Percentiles rank a stretch among this genome's conserved stretches.
phyloP scores from a whole-genome alignment of 495 filamentous ascomycete species.

The Pyronema domesticum region DNA sequence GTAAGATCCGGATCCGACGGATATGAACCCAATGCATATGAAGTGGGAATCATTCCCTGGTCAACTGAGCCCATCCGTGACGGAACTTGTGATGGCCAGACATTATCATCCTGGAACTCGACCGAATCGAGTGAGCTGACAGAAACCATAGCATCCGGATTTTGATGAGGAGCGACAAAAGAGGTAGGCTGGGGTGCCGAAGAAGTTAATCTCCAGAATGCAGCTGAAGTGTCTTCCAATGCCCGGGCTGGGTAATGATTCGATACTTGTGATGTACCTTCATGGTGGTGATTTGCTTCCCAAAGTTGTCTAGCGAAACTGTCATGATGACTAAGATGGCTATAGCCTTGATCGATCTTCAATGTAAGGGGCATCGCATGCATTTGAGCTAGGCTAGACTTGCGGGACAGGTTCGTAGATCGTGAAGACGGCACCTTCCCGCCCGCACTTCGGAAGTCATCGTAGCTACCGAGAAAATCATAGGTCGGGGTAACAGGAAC shows the following conservation, averaged over 20 bases:
- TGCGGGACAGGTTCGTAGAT: slow-evolving; percentile 18
- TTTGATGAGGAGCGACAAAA: slow-evolving; percentile 15
- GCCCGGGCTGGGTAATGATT: background rate
- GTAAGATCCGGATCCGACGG: slow-evolving; percentile 16
- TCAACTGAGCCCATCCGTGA: slow-evolving; percentile 20
- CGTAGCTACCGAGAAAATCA: slow-evolving; percentile 8
- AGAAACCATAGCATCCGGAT: slow-evolving; percentile 2
- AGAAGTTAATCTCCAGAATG: slow-evolving; percentile 18
- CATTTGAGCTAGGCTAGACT: slow-evolving; percentile 19
- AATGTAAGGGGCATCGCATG: slow-evolving; percentile 11
- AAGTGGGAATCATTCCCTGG: slow-evolving; percentile 11
- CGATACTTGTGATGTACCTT: background rate
- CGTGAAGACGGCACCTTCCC: slow-evolving; percentile 13
- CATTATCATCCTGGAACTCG: slow-evolving; percentile 16
- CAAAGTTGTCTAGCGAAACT: background rate
- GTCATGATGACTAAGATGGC: background rate
- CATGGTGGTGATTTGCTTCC: background rate
- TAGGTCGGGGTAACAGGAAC: slow-evolving; percentile 21
- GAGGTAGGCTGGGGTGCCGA: slow-evolving; percentile 2
- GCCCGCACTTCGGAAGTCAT: slow-evolving; percentile 9
- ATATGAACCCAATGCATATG: slow-evolving; percentile 14
- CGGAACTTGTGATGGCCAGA: slow-evolving; percentile 17
- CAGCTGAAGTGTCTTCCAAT: slow-evolving; percentile 16
- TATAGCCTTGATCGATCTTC: slow-evolving; percentile 18
- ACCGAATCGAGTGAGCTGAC: slow-evolving; percentile 12